Evolutionary conservation across 2,329 filamentous ascomycete genomes (phyloP), one percentile per base, ranked within the genome.

Genomic region (Fusarium subglutinans): DNA sequence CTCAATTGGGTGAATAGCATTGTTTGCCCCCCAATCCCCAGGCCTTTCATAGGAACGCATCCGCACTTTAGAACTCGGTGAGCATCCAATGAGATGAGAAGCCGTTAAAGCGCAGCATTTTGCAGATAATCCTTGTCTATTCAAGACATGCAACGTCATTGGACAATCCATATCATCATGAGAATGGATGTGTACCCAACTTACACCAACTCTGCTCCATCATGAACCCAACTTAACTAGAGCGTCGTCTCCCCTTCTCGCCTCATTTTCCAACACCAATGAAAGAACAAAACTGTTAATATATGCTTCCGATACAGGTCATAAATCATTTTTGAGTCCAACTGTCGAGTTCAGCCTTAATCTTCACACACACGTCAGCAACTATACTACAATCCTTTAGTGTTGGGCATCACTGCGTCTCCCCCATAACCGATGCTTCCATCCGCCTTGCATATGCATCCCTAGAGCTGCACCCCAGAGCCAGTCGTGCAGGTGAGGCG

Each of bases 341-440:
- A 33, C 41, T 51, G n/a, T 66, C 18, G 24, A 22, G 33, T 35
- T 53, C 62, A 61, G 65, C 33, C 68, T 38, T 62, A 40, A 61
- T 35, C 51, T 28, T 54, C 48, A 47, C 69, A 33, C 68, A 35
- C 69, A 73, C 72, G 67, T 68, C 62, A 72, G 67, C 73, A 75
- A 43, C 53, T 47, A 57, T 54, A 45, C 60, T 35, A 44, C 35
- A 35, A 41, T 28, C 51, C 50, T 65, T 47, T 71, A 54, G 59
- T 72, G 76, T 77, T 77, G 74, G 76, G 76, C 76, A 78, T 70
- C 76, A 77, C 57, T 77, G 76, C 76, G 70, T 77, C 59, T 65
- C 50, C 47, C 50, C 68, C 58, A 69, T 61, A 53, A 44, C 43
- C 47, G 43, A 71, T 62, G 28, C 62, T 51, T 47, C 57, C 63